Base-by-base conservation (phyloP, 2,329 filamentous ascomycete species). In the Fusarium foetens region DNA sequence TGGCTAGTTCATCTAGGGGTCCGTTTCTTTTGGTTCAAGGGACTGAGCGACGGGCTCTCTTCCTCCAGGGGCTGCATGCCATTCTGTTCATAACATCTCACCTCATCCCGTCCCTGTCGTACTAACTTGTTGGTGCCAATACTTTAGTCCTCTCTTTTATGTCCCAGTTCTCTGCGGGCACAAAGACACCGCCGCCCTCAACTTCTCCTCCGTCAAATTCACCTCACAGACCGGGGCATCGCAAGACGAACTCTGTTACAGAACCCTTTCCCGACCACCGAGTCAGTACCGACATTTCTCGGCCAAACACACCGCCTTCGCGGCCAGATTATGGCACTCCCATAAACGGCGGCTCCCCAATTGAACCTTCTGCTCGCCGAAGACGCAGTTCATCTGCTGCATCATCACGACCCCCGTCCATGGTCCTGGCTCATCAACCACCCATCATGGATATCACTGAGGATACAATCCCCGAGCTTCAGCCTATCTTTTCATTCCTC, bases 401-500 rank as follows among this genome's bases (percentile, higher is more conserved):
- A 48, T 67, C 66, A 55, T 70, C 92, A 13, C 89, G 95, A 68
- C 94, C 94, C 38, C 85, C 92, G 82, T 97, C 94, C 70, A 96
- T 97, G 88, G 87, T 95, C 54, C 92, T 96, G 81, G 91, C 93
- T 68, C 95, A 95, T 82, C 92, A 94, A 76, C 94, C 94, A 79
- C 93, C 92, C 79, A 84, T 94, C 81, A 94, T 97, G 91, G 93
- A 97, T 78, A 87, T 96, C 72, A 90, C 89, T 78, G 88, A 92
- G 75, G 94, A 98, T 79, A 97, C 94, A 35, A 90, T 96, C 70
- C 94, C 96, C 41, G 96, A 99, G 86, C 87, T 99, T 70, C 93
- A 94, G 83, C 95, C 95, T 72, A 95, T 98, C 77, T 98, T 98
- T 82, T 93, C 90, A 68, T 96, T 94, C 79, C 88, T 99, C 73